Evolutionary conservation across 2,329 filamentous ascomycete species (phyloP).

Genomic region (Neoarthrinium moseri): DNA sequence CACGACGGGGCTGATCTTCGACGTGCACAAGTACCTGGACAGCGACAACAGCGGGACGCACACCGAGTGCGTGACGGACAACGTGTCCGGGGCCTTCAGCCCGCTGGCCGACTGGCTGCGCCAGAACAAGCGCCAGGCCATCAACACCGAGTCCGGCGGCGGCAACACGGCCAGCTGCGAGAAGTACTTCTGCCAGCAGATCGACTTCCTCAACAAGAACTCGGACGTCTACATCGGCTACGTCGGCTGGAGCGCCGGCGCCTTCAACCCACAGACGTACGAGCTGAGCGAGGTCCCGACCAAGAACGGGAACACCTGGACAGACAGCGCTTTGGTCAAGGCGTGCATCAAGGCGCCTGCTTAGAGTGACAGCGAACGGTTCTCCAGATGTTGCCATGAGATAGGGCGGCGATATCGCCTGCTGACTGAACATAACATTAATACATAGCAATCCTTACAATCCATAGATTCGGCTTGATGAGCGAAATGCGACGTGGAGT

Average conservation of each 20-base stretch:
- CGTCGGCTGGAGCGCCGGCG: slow-evolving; percentile 22
- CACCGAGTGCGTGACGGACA: slow-evolving; percentile 33
- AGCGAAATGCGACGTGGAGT: too few species aligned
- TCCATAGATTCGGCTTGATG: too few species aligned
- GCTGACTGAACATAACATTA: too few species aligned
- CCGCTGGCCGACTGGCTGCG: slow-evolving; percentile 34
- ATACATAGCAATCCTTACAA: too few species aligned
- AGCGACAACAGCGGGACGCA: slow-evolving; percentile 33
- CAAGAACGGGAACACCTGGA: slow-evolving; percentile 17
- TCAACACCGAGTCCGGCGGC: slow-evolving; percentile 36
- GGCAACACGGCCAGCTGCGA: slow-evolving; percentile 32
- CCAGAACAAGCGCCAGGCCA: slow-evolving; percentile 28
- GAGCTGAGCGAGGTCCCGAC: slow-evolving; percentile 20
- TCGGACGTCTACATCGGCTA: slow-evolving; percentile 25
- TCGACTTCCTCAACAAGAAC: slow-evolving; percentile 28
- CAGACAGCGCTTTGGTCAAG: slow-evolving; percentile 16
- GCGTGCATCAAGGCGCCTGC: slow-evolving; percentile 15
- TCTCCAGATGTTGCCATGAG: too few species aligned
- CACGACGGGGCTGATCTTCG: slow-evolving; percentile 40
- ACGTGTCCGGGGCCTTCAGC: slow-evolving; percentile 29
- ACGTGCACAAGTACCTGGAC: slow-evolving; percentile 44
- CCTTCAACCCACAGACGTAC: slow-evolving; percentile 18
- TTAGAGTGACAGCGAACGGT: too few species aligned
- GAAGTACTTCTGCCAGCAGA: slow-evolving; percentile 28
- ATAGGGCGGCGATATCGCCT: too few species aligned